Evolutionary conservation across 352 stramenopile species (phyloP).

Genomic region (Pilasporangium apinafurcum): DNA sequence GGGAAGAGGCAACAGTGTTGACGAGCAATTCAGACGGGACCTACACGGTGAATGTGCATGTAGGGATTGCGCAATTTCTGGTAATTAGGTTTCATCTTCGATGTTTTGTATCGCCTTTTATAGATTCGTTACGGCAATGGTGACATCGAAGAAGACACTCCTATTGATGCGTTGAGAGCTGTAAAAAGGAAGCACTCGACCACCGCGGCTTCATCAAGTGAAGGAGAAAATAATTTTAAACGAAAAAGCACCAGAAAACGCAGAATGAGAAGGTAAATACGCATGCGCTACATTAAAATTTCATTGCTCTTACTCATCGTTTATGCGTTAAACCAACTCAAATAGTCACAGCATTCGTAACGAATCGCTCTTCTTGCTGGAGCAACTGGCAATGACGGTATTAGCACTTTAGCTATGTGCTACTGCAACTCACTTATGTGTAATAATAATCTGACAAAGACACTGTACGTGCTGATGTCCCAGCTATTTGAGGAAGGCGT

Average conservation of each 20-base stretch:
- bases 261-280: conserved; percentile 2
- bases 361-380: conserved; percentile 49
- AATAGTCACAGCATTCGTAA: conserved; percentile 14
- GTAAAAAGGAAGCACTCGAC: neutral
- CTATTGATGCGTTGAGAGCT: conserved; percentile 19
- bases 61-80: conserved; percentile 1
- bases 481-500: conserved; percentile 54
- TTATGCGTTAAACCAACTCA: too few species aligned
- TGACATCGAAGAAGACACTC: conserved; percentile 47
- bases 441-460: neutral
- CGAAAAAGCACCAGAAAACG: neutral
- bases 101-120: neutral
- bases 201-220: neutral
- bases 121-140: conserved; percentile 49
- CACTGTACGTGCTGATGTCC: neutral
- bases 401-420: neutral
- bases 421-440: neutral
- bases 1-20: conserved; percentile 20
- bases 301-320: too few species aligned
- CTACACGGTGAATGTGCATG: conserved; percentile 19
- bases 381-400: conserved; percentile 65
- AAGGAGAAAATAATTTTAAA: neutral
- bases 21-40: conserved; percentile 29
- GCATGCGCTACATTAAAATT: too few species aligned
- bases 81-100: neutral